Evolutionary conservation across 129 eudicot species (phyloP).

Genomic region (Tagetes erecta): DNA sequence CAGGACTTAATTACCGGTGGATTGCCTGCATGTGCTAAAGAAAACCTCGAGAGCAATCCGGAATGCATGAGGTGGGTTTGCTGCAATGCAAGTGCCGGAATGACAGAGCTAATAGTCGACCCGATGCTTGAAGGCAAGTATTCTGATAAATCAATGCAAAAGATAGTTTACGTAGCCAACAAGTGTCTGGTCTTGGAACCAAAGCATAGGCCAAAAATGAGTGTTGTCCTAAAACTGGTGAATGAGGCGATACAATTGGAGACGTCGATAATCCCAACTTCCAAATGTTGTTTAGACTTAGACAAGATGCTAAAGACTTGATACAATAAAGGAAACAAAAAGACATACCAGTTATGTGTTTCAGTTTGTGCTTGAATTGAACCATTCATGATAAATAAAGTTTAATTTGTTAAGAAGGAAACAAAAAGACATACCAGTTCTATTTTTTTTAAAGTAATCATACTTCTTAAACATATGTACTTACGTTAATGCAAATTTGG

Average conservation of each 20-base stretch:
- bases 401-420: no score
- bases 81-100: conserved; percentile 44
- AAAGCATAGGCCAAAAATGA: conserved; percentile 61
- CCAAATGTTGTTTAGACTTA: neutral
- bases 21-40: conserved; percentile 42
- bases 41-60: conserved; percentile 51
- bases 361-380: no score
- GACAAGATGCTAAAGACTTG: no score
- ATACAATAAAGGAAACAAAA: no score
- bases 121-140: conserved; percentile 50
- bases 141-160: conserved; percentile 47
- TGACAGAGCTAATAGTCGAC: conserved; percentile 46
- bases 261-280: neutral
- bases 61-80: conserved; percentile 60
- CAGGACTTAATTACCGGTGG: conserved; percentile 68
- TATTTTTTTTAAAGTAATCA: no score
- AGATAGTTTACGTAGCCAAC: conserved; percentile 46
- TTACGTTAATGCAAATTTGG: no score
- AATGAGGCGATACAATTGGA: conserved; percentile 18
- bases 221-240: conserved; percentile 58
- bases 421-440: no score
- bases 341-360: no score
- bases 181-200: conserved; percentile 52
- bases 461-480: no score
- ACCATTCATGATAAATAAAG: no score